A percentile compares a stretch with the other conserved stretches of the same genome.
These are phyloP conservation scores for Penstemon newberryi DNA, from an alignment of 257 asterid genomes.

Conservation along the genomic window DNA sequence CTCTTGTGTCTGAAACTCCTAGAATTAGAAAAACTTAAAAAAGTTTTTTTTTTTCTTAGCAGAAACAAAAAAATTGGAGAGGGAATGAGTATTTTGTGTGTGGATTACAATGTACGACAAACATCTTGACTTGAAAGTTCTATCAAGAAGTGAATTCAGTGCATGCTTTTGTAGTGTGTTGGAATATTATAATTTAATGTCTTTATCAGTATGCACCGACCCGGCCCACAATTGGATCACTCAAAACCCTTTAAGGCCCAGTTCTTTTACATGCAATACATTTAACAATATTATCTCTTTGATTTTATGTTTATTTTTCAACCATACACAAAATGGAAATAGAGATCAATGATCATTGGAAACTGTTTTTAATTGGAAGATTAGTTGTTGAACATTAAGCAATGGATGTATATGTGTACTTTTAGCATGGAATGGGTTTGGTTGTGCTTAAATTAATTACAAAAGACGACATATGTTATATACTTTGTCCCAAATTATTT, in stretches of 20 bases:
- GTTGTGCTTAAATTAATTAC: no score
- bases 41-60: neutral
- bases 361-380: neutral
- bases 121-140: conserved; percentile 3
- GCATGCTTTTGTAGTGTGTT: conserved; percentile 16
- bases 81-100: neutral
- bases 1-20: neutral
- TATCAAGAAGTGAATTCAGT: conserved; percentile 16
- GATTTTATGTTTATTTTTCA: neutral
- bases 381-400: neutral
- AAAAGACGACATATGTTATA: no score
- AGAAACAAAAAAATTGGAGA: neutral
- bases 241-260: conserved; percentile 31
- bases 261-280: neutral
- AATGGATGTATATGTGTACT: no score
- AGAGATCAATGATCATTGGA: neutral
- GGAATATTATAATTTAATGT: conserved; percentile 25
- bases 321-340: conserved; percentile 5
- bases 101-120: neutral
- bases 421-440: no score
- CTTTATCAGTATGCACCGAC: conserved; percentile 40
- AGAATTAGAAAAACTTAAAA: conserved; percentile 1
- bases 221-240: conserved; percentile 36
- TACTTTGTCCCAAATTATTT: no score
- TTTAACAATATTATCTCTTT: conserved; percentile 19